phyloP scores from a whole-genome alignment of 768 basidiomycete species.

The Artomyces pyxidatus region DNA sequence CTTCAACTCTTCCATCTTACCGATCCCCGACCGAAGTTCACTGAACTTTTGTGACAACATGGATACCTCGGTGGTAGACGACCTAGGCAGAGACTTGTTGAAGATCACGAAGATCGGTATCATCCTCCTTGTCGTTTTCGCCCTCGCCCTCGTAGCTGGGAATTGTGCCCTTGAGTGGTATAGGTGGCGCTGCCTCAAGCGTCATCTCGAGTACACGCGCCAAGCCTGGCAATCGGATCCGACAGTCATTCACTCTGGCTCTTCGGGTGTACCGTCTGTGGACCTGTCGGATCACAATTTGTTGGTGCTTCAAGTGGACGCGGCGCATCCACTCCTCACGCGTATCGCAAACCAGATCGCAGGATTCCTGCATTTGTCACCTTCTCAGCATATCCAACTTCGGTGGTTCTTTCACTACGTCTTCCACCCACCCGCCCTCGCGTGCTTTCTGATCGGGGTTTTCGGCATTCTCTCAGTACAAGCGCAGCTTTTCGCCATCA shows the following conservation, averaged over 20 bases:
- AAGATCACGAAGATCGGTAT: constrained; percentile 74
- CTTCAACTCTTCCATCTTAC: constrained; percentile 66
- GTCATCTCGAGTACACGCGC: constrained; percentile 60
- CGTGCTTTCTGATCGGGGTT: constrained; percentile 88
- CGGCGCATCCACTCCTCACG: constrained; percentile 66
- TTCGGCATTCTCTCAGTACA: constrained; percentile 83
- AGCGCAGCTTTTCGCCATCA: constrained; percentile 75
- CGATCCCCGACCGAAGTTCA: constrained; percentile 62
- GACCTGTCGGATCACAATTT: constrained; percentile 70
- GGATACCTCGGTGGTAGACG: constrained; percentile 81
- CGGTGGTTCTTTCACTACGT: constrained; percentile 91
- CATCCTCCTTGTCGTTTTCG: constrained; percentile 60
- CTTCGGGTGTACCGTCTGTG: constrained; percentile 38
- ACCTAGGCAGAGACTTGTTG: constrained; percentile 73
- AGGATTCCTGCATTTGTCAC: constrained; percentile 42
- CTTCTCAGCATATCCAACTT: constrained; percentile 57
- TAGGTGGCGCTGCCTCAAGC: constrained; percentile 70
- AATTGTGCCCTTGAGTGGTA: constrained; percentile 82
- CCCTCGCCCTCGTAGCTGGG: constrained; percentile 64
- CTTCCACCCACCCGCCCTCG: constrained; percentile 84
- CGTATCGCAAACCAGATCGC: constrained; percentile 52
- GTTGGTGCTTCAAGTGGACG: constrained; percentile 61
- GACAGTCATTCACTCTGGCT: constrained; percentile 38
- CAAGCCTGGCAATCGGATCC: constrained; percentile 75
- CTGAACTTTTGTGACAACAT: constrained; percentile 71